A percentile compares a stretch with the other conserved stretches of the same genome.
Conservation (phyloP, 768 basidiomycete genomes). For the Macrolepiota albuminosa region DNA sequence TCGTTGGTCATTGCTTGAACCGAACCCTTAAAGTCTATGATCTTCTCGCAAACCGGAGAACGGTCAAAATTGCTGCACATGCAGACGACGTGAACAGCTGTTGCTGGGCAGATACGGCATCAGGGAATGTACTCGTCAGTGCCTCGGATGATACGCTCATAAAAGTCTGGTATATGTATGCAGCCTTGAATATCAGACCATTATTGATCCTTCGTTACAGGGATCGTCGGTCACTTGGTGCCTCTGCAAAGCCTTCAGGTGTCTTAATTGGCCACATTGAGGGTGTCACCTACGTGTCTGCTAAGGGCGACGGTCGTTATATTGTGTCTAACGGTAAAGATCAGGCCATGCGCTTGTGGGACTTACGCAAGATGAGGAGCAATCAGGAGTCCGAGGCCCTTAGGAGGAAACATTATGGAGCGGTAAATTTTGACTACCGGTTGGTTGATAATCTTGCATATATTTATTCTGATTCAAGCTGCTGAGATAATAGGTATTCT, state of each 20-base stretch:
- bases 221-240: constrained; percentile 52
- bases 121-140: constrained; percentile 91
- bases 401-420: constrained; percentile 47
- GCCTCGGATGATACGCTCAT: constrained; percentile 93
- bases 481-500: constrained; percentile 42
- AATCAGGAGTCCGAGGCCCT: constrained; percentile 62
- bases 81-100: constrained; percentile 90
- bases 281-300: constrained; percentile 90
- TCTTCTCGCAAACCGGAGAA: constrained; percentile 70
- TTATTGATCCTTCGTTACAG: constrained; percentile 21
- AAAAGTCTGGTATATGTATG: constrained; percentile 83
- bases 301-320: constrained; percentile 96
- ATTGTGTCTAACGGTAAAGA: constrained; percentile 96
- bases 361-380: constrained; percentile 87
- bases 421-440: constrained; percentile 77
- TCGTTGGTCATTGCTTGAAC: constrained; percentile 3
- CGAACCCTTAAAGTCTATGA: constrained; percentile 71
- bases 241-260: constrained; percentile 76
- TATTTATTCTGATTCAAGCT: not conserved
- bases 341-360: constrained; percentile 88
- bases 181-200: constrained; percentile 36
- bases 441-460: constrained; percentile 24
- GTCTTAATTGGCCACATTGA: constrained; percentile 95
- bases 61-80: constrained; percentile 86
- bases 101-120: constrained; percentile 91